Percentiles rank a stretch among this genome's conserved stretches.
Conservation (phyloP, 371 early-diverging fungal species). For the Ecytonucleospora hepatopenaei region DNA sequence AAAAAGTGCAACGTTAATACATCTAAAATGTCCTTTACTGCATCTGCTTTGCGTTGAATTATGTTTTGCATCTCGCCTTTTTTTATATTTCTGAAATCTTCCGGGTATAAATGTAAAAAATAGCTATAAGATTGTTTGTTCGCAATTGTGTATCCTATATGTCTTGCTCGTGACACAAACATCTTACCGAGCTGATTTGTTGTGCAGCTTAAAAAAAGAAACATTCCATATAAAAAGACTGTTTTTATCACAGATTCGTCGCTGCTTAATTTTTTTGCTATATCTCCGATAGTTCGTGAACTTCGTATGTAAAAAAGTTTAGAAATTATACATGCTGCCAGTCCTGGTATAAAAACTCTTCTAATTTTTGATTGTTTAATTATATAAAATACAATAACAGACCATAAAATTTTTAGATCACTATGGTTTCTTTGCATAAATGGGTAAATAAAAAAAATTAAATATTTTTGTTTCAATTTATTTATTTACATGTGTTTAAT, state of each 20-base stretch:
- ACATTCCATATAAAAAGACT: slow-evolving; percentile 4
- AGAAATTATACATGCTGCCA: slow-evolving; percentile 42
- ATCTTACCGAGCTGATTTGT: slow-evolving; percentile 36
- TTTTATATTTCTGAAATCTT: slow-evolving; percentile 25
- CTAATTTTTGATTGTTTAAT: slow-evolving; percentile 47
- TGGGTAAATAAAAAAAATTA: slow-evolving; percentile 22
- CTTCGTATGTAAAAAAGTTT: slow-evolving; percentile 48
- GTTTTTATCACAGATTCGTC: slow-evolving; percentile 45
- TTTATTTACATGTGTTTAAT: slow-evolving; percentile 6
- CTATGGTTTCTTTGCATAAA: slow-evolving; percentile 38
- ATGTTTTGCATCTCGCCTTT: slow-evolving; percentile 45
- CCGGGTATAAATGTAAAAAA: slow-evolving; percentile 31
- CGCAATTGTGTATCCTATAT: slow-evolving; percentile 33
- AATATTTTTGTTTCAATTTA: slow-evolving; percentile 16
- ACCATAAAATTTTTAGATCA: slow-evolving; percentile 50
- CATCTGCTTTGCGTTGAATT: slow-evolving; percentile 45
- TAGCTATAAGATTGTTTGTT: slow-evolving; percentile 27
- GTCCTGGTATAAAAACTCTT: slow-evolving; percentile 45
- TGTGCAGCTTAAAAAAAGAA: slow-evolving; percentile 7
- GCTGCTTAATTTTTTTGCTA: slow-evolving; percentile 55
- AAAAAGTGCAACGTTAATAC: slow-evolving; percentile 42
- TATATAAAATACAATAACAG: slow-evolving; percentile 48
- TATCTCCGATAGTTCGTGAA: slow-evolving; percentile 52
- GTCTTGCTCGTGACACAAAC: slow-evolving; percentile 37
- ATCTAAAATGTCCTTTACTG: slow-evolving; percentile 50